Evolutionary conservation across 495 filamentous ascomycete species (phyloP).

Genomic region (Neurospora tetraspora): DNA sequence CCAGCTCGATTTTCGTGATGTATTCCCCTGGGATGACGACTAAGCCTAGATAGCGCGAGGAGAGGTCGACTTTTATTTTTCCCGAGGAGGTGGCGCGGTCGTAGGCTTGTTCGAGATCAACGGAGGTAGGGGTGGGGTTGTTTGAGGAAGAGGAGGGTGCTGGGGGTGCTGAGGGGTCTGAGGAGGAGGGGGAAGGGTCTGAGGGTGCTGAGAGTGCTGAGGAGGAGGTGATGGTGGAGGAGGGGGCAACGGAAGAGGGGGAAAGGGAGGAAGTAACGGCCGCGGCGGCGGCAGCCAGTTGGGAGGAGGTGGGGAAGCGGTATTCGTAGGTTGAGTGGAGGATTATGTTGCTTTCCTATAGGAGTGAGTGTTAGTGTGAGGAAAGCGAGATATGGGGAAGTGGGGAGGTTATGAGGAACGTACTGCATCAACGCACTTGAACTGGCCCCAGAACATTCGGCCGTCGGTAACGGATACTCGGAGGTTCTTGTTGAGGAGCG

Average conservation of each 20-base stretch:
- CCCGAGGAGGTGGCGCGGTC: not conserved
- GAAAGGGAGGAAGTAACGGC: not conserved
- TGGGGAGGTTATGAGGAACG: not conserved
- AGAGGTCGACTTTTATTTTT: slow-evolving; percentile 58
- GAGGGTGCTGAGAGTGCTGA: not conserved
- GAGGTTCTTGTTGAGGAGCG: slow-evolving; percentile 56
- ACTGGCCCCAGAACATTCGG: slow-evolving; percentile 78
- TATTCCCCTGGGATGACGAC: slow-evolving; percentile 83
- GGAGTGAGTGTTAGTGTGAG: not conserved
- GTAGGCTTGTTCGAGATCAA: slow-evolving; percentile 31
- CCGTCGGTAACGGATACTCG: slow-evolving; percentile 74
- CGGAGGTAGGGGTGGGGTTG: too few relatives aligned
- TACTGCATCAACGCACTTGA: slow-evolving; percentile 93
- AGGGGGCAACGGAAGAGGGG: slow-evolving; percentile 48
- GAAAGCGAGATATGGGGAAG: not conserved
- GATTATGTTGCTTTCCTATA: slow-evolving; percentile 61
- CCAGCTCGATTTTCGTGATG: slow-evolving; percentile 80
- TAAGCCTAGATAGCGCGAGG: slow-evolving; percentile 74
- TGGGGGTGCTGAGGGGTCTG: not conserved
- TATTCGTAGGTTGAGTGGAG: slow-evolving; percentile 69
- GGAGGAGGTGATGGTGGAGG: not conserved
- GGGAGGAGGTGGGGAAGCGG: not conserved
- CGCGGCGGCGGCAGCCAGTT: not conserved
- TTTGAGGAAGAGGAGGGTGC: not conserved
- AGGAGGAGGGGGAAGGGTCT: not conserved